These are phyloP conservation scores for Ambrosiella beaveri DNA, from an alignment of 2,329 filamentous ascomycete species.

Conservation along the genomic window DNA sequence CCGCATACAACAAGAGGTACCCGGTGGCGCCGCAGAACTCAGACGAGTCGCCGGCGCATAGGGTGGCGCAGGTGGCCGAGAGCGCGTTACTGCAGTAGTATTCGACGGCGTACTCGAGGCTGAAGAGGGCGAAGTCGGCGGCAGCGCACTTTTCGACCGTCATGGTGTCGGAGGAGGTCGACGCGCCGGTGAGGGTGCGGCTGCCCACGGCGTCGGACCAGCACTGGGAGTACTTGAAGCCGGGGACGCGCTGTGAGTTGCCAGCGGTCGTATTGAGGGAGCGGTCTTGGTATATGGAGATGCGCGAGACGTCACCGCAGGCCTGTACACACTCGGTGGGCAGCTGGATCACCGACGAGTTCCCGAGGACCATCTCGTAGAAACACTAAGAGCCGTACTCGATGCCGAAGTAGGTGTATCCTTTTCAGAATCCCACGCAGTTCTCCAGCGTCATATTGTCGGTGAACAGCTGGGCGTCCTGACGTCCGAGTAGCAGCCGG, in stretches of 20 bases:
- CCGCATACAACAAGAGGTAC: slow-evolving; percentile 33
- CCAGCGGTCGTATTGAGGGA: not conserved
- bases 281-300: slow-evolving; percentile 3
- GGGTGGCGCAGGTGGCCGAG: slow-evolving; percentile 19
- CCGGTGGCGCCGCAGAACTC: slow-evolving; percentile 21
- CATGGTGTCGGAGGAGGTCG: slow-evolving; percentile 18
- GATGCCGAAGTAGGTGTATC: slow-evolving; percentile 21
- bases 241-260: slow-evolving; percentile 6
- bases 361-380: slow-evolving; percentile 19
- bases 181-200: slow-evolving; percentile 20
- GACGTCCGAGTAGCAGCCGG: slow-evolving; percentile 24
- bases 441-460: slow-evolving; percentile 20
- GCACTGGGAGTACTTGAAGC: slow-evolving; percentile 27
- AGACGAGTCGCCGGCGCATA: slow-evolving; percentile 19
- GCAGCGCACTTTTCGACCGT: slow-evolving; percentile 21
- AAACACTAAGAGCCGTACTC: slow-evolving; percentile 24
- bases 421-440: slow-evolving; percentile 20
- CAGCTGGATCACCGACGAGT: slow-evolving; percentile 17
- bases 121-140: slow-evolving; percentile 26
- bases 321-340: slow-evolving; percentile 25
- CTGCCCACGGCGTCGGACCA: slow-evolving; percentile 24
- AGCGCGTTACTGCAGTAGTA: slow-evolving; percentile 23
- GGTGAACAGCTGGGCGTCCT: slow-evolving; percentile 15
- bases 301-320: slow-evolving; percentile 20
- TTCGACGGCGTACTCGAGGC: slow-evolving; percentile 23